Evolutionary conservation across 148 eudicot species (phyloP), one percentile per base, ranked within the genome.

Genomic region (Nyssa sinensis): DNA sequence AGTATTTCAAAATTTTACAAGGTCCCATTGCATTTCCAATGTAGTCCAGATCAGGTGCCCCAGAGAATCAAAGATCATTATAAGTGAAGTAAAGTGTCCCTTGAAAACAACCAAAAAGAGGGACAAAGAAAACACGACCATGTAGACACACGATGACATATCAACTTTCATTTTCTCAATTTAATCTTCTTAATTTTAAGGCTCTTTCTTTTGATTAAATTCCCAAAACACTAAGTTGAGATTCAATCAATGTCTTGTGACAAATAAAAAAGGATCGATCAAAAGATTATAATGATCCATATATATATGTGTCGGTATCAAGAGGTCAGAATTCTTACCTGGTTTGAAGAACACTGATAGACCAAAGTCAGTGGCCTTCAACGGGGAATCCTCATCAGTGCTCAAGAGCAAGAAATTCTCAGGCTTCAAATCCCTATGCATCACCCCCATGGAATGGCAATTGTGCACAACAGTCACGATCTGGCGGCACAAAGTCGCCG

Each of bases 291-390:
- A n/a, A 19, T 16, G 58, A 51, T 19, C 13, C 12, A 12, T 7
- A 30, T 3, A 34, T 64, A 7, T 0, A 34, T 33, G 23, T 19
- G n/a, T 35, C 2, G 11, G 32, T 13, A 21, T 60, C 14, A 59
- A 13, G 57, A 64, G 49, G 17, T 21, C 64, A 24, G 41, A 57
- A 53, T 0, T 23, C 37, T 30, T 78, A 94, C 98, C 98, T 27
- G 90, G 86, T 75, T 92, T 92, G 41, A 87, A 92, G 72, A 94
- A 94, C n/a, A 89, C 89, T 1, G 98, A 94, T 8, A 94, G 83
- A 7, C 98, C 98, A 64, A 94, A 94, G 81, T 94, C 98, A 68
- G 96, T 94, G 34, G 98, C 98, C 75, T 94, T 92, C 80, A 94
- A 77, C 0, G 98, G 98, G 23, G 98, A 90, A 77, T 86, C 77